Evolutionary conservation across 2,329 filamentous ascomycete genomes (phyloP).

Genomic region (Chrysosporium keratinophilum): DNA sequence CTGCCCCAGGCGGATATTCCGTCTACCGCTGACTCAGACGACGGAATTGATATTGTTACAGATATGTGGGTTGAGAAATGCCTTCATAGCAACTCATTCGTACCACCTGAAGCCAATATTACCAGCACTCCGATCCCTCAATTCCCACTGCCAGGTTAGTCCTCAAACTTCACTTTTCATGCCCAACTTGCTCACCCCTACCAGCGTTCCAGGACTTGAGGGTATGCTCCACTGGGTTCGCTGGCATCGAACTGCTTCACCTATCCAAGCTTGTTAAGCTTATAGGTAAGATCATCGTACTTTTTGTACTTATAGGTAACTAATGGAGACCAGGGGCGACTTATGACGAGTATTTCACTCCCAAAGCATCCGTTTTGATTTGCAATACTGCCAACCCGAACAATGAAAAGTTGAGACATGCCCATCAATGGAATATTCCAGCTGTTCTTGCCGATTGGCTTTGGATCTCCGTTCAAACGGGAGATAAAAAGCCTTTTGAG

Average conservation of each 20-base stretch:
- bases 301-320: conserved; percentile 1
- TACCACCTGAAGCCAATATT: conserved; percentile 58
- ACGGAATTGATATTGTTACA: conserved; percentile 52
- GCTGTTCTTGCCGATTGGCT: conserved; percentile 78
- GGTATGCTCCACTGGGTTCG: conserved; percentile 73
- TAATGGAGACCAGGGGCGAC: conserved; percentile 48
- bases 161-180: conserved; percentile 7
- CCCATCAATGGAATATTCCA: conserved; percentile 63
- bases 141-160: conserved; percentile 52
- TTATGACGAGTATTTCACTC: conserved; percentile 68
- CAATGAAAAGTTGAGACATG: conserved; percentile 68
- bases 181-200: conserved; percentile 3
- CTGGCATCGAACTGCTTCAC: conserved; percentile 74
- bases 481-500: conserved; percentile 41
- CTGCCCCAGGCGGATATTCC: conserved; percentile 26
- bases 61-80: conserved; percentile 93
- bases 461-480: conserved; percentile 59
- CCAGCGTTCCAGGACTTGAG: conserved; percentile 56
- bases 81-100: conserved; percentile 61
- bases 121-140: conserved; percentile 65
- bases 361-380: conserved; percentile 65
- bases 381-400: conserved; percentile 46
- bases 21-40: conserved; percentile 32
- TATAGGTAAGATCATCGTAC: conserved; percentile 44
- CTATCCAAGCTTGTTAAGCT: conserved; percentile 65